Evolutionary conservation across 2,329 filamentous ascomycete genomes (phyloP).

Genomic region (Apiospora malaysiana): DNA sequence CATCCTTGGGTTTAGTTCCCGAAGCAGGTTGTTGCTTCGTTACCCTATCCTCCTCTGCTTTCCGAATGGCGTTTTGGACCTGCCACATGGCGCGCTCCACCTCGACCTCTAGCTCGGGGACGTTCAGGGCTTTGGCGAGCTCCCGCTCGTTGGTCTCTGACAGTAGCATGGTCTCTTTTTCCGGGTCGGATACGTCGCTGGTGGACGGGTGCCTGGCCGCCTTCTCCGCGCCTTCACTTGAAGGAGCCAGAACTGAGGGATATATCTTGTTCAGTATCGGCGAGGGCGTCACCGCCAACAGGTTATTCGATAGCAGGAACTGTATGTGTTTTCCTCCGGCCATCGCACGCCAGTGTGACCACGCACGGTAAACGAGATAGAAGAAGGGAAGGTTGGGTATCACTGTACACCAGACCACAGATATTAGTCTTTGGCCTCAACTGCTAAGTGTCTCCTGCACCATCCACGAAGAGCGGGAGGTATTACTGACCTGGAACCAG

Average conservation of each 20-base stretch:
- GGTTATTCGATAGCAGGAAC: conserved; percentile 76
- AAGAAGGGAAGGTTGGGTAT: conserved; percentile 97
- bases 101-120: conserved; percentile 75
- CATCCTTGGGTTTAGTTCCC: conserved; percentile 22
- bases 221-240: neutral
- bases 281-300: conserved; percentile 71
- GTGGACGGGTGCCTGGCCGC: neutral
- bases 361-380: conserved; percentile 89
- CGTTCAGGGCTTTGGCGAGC: conserved; percentile 65
- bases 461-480: conserved; percentile 12
- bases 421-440: conserved; percentile 27
- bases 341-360: conserved; percentile 89
- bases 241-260: conserved; percentile 34
- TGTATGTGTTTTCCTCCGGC: conserved; percentile 84
- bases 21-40: conserved; percentile 25
- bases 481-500: conserved; percentile 77
- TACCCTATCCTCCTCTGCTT: conserved; percentile 37
- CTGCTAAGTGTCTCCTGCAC: neutral
- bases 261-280: conserved; percentile 78
- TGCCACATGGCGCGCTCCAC: conserved; percentile 79
- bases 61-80: conserved; percentile 59
- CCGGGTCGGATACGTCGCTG: neutral
- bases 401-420: conserved; percentile 48
- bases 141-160: conserved; percentile 59
- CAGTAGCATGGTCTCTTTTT: conserved; percentile 48